These are phyloP conservation scores for Fusarium caatingaense DNA, from an alignment of 2,329 filamentous ascomycete species.

Conservation along the genomic window DNA sequence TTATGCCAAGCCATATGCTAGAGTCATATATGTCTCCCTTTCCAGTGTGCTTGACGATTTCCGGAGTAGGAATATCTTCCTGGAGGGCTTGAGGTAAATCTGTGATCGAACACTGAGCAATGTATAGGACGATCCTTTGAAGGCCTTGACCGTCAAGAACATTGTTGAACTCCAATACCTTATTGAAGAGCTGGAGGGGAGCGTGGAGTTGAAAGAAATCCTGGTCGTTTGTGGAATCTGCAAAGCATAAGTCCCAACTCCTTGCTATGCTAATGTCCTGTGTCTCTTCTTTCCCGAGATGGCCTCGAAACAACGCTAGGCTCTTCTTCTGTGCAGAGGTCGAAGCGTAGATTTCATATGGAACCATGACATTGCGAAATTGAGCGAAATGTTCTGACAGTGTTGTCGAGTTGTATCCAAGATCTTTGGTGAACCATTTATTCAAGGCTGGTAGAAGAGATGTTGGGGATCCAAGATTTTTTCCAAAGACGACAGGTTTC, in stretches of 20 bases:
- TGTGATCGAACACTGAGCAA: constrained; percentile 81
- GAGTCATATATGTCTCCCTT: constrained; percentile 88
- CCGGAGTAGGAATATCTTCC: constrained; percentile 75
- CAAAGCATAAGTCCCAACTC: constrained; percentile 47
- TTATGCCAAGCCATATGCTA: constrained; percentile 88
- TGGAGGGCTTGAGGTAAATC: constrained; percentile 73
- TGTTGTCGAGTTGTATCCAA: constrained; percentile 14
- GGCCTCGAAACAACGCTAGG: constrained; percentile 46
- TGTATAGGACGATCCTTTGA: constrained; percentile 71
- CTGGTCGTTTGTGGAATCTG: constrained; percentile 38
- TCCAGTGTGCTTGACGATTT: constrained; percentile 70
- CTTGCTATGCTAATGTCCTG: constrained; percentile 49
- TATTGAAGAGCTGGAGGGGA: constrained; percentile 73
- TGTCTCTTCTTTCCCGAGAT: constrained; percentile 42
- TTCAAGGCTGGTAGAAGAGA: constrained; percentile 61
- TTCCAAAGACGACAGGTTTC: constrained; percentile 62
- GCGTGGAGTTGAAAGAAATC: constrained; percentile 68
- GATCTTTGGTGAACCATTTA: constrained; percentile 67
- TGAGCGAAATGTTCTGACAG: constrained; percentile 47
- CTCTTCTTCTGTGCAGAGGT: constrained; percentile 28
- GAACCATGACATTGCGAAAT: constrained; percentile 50
- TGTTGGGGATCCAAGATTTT: constrained; percentile 53
- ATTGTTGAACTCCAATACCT: constrained; percentile 63
- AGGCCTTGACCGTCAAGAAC: constrained; percentile 20
- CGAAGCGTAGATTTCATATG: constrained; percentile 54